Percentiles rank a stretch among this genome's conserved stretches.
Conservation (phyloP, 371 early-diverging fungal species). For the Vairimorpha ceranae region DNA sequence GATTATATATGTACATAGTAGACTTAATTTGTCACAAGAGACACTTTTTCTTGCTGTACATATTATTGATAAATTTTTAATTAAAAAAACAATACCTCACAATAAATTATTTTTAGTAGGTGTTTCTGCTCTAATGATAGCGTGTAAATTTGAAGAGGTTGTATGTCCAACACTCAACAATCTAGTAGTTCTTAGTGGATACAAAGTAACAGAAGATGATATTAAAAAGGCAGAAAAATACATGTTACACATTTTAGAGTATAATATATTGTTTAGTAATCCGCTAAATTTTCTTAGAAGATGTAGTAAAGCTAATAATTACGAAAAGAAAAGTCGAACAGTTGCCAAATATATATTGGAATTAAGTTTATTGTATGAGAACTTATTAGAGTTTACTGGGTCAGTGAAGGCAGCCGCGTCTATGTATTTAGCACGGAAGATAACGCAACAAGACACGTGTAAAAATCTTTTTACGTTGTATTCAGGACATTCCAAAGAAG, state of each 20-base stretch:
- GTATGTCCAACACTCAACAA: constrained; percentile 61
- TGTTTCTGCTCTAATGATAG: constrained; percentile 77
- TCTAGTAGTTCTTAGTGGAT: constrained; percentile 52
- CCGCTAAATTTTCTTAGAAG: constrained; percentile 61
- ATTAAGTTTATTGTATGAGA: constrained; percentile 74
- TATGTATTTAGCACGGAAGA: constrained; percentile 75
- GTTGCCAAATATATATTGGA: constrained; percentile 92
- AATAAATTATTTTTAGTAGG: constrained; percentile 91
- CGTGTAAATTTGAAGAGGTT: constrained; percentile 92
- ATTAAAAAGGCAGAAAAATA: constrained; percentile 62
- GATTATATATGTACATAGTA: constrained; percentile 79
- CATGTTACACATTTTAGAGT: constrained; percentile 60
- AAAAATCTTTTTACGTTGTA: constrained; percentile 49
- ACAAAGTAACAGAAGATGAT: constrained; percentile 54
- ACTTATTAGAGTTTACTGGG: constrained; percentile 69
- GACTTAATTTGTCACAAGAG: constrained; percentile 82
- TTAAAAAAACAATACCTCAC: constrained; percentile 70
- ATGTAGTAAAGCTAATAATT: constrained; percentile 52
- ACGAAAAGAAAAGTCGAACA: constrained; percentile 75
- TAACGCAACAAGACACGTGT: constrained; percentile 68
- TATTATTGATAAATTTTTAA: constrained; percentile 88
- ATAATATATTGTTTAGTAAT: constrained; percentile 53
- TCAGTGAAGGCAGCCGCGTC: constrained; percentile 74
- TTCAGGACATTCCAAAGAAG: constrained; percentile 30
- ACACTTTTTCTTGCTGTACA: constrained; percentile 85